These are phyloP conservation scores for Lizonia empirigonia DNA, from an alignment of 2,329 filamentous ascomycete species.

Conservation along the genomic window DNA sequence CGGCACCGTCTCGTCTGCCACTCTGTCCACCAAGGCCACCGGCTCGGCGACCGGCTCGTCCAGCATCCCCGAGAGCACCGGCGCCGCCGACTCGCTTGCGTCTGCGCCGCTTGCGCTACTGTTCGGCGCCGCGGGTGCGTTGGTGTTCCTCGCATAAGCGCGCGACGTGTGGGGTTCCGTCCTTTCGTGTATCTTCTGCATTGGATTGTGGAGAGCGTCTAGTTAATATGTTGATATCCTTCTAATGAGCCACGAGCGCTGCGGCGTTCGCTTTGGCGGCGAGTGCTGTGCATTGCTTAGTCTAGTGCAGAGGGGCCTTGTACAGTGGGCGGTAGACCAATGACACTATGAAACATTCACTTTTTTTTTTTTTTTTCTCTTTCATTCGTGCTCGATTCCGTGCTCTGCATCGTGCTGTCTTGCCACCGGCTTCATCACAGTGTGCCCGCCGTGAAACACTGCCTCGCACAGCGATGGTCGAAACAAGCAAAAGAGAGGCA, in stretches of 20 bases:
- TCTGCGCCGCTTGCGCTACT: constrained; percentile 27
- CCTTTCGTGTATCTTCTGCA: constrained; percentile 26
- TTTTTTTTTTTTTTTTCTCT: too few species aligned
- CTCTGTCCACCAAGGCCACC: constrained; percentile 31
- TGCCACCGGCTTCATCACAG: too few species aligned
- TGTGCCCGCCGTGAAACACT: constrained; percentile 2
- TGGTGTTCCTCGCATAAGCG: constrained; percentile 49
- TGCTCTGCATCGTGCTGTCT: constrained; percentile 3
- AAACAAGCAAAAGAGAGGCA: constrained; percentile 9
- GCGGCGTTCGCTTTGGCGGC: constrained; percentile 12
- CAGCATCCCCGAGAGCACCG: constrained; percentile 30
- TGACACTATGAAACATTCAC: constrained; percentile 21
- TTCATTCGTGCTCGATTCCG: constrained; percentile 2
- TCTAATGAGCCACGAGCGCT: constrained; percentile 23
- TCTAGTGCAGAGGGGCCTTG: constrained; percentile 34
- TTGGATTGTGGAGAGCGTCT: constrained; percentile 23
- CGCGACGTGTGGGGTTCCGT: too few species aligned
- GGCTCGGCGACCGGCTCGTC: constrained; percentile 20
- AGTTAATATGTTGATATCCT: constrained; percentile 21
- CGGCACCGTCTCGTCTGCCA: constrained; percentile 35
- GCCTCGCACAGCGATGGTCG: constrained; percentile 1
- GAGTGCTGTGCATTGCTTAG: constrained; percentile 32
- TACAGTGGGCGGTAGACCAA: constrained; percentile 30
- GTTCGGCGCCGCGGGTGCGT: constrained; percentile 49
- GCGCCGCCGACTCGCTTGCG: constrained; percentile 47